phyloP scores from a whole-genome alignment of 441 rosid species.

The Erodium trifolium region DNA sequence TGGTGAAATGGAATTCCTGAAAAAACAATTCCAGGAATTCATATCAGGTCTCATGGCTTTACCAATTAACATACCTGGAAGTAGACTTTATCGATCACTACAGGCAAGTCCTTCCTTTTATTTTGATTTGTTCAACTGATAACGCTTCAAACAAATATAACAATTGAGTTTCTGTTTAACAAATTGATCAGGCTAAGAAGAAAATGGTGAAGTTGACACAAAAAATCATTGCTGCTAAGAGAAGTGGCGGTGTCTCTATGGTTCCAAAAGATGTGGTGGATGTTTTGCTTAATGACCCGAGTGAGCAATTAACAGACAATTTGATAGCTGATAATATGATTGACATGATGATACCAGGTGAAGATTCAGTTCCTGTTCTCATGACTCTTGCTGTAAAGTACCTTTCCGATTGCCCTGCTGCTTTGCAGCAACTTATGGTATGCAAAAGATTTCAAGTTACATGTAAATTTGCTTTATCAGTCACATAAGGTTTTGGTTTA shows the following conservation, averaged over 20 bases:
- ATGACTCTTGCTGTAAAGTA: slow-evolving; percentile 80
- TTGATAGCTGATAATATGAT: slow-evolving; percentile 80
- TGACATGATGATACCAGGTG: slow-evolving; percentile 98
- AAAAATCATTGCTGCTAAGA: slow-evolving; percentile 41
- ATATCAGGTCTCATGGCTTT: slow-evolving; percentile 89
- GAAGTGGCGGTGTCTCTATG: slow-evolving; percentile 26
- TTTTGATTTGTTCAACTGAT: not conserved
- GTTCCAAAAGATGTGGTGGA: slow-evolving; percentile 58
- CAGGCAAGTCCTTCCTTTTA: slow-evolving; percentile 36
- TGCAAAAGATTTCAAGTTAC: not conserved
- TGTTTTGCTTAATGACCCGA: slow-evolving; percentile 51
- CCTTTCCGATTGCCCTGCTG: slow-evolving; percentile 75
- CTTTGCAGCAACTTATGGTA: slow-evolving; percentile 66
- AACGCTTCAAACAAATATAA: not conserved
- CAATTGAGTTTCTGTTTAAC: not conserved
- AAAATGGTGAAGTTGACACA: slow-evolving; percentile 65
- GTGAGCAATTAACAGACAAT: slow-evolving; percentile 50
- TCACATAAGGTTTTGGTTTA: not conserved
- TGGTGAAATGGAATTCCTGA: slow-evolving; percentile 56
- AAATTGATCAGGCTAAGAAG: slow-evolving; percentile 64
- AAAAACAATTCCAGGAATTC: slow-evolving; percentile 69
- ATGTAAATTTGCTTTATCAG: not conserved
- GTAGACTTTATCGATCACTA: slow-evolving; percentile 70
- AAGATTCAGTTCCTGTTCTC: slow-evolving; percentile 90
- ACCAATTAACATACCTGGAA: slow-evolving; percentile 86